Base-by-base conservation (phyloP, 495 filamentous ascomycete species). In the Hypoxylon intermedium region DNA sequence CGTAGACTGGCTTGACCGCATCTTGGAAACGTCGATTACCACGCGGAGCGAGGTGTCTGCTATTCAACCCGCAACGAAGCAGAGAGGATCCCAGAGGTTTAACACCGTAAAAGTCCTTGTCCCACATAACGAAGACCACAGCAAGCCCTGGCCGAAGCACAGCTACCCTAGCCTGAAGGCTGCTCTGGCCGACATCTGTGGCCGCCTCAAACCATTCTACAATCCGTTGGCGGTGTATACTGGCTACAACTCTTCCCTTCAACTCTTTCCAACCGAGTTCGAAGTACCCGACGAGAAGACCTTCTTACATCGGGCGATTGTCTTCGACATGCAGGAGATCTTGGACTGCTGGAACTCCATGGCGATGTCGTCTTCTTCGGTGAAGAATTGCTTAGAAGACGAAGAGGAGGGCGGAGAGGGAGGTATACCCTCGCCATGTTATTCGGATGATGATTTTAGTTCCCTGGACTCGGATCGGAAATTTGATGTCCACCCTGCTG, bases 11-110 rank as follows among this genome's bases (percentile, higher is more conserved):
- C 30, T 68, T 19, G 68, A 70, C 21, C 18, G 2, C 24, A 31
- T 70, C n/a, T 30, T 70, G n/a, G 68, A 68, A 52, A 68, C 58
- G 38, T 65, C 68, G 11, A 21, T 57, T 21, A 9, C 24, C n/a
- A 45, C 41, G 21, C 50, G 68, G 40, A 42, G 48, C 9, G 30
- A n/a, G n/a, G n/a, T n/a, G n/a, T n/a, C n/a, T n/a, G n/a, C n/a
- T n/a, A n/a, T n/a, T n/a, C n/a, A n/a, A n/a, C n/a, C n/a, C n/a
- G n/a, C n/a, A n/a, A n/a, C n/a, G n/a, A n/a, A n/a, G n/a, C n/a
- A n/a, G n/a, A n/a, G n/a, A n/a, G n/a, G n/a, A n/a, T n/a, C n/a
- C n/a, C n/a, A n/a, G n/a, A n/a, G n/a, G n/a, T n/a, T n/a, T n/a
- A n/a, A n/a, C n/a, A n/a, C n/a, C n/a, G 61, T 61, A 30, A 59